These are phyloP conservation scores for Aquilaria malaccensis DNA, from an alignment of 345 rosid species.

Conservation along the genomic window DNA sequence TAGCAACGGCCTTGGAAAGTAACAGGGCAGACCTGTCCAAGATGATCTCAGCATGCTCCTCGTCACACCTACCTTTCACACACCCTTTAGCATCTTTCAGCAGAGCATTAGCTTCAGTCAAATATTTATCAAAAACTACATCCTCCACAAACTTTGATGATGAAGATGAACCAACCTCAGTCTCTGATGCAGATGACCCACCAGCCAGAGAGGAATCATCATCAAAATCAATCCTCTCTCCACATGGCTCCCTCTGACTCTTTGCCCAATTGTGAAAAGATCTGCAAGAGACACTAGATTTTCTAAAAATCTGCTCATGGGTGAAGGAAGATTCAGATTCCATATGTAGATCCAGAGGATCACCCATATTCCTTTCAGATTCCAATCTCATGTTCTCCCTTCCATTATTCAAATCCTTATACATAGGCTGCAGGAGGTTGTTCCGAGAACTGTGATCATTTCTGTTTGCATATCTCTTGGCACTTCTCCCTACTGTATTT, in stretches of 20 bases:
- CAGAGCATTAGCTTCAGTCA: slow-evolving; percentile 45
- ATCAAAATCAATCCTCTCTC: slow-evolving; percentile 11
- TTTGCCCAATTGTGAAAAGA: slow-evolving; percentile 25
- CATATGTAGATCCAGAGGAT: slow-evolving; percentile 25
- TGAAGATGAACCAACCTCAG: slow-evolving; percentile 21
- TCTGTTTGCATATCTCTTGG: slow-evolving; percentile 21
- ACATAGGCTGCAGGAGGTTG: slow-evolving; percentile 18
- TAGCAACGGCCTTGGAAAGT: slow-evolving; percentile 37
- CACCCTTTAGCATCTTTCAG: slow-evolving; percentile 45
- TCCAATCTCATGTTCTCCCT: slow-evolving; percentile 21
- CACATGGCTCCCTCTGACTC: slow-evolving; percentile 20
- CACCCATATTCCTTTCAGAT: slow-evolving; percentile 27
- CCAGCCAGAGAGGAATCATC: slow-evolving; percentile 20
- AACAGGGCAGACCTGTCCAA: slow-evolving; percentile 40
- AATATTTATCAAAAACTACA: slow-evolving; percentile 38
- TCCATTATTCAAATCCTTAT: slow-evolving; percentile 19
- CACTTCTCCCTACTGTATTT: slow-evolving; percentile 15
- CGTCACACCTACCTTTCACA: slow-evolving; percentile 28
- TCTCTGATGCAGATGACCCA: slow-evolving; percentile 10
- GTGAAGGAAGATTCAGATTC: slow-evolving; percentile 35
- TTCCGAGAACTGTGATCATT: slow-evolving; percentile 21
- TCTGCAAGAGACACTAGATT: slow-evolving; percentile 25
- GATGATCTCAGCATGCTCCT: slow-evolving; percentile 36
- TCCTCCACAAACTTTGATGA: slow-evolving; percentile 42
- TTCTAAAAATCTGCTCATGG: slow-evolving; percentile 23